These are phyloP conservation scores for Babesia divergens DNA, from an alignment of 169 alveolate genomes.

Conservation along the genomic window DNA sequence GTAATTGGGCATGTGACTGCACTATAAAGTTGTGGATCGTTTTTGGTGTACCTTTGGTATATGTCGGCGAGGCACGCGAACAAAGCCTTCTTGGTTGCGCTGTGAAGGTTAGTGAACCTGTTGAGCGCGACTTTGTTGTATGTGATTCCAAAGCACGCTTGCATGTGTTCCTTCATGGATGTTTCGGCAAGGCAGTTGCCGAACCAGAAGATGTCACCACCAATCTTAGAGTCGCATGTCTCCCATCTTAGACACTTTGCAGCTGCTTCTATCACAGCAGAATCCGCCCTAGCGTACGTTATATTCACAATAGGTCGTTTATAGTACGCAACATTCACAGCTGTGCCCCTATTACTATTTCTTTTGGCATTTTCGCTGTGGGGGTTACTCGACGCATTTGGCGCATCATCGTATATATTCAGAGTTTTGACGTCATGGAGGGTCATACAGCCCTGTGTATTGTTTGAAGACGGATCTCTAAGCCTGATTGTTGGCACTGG, in stretches of 20 bases:
- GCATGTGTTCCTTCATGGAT: constrained; percentile 2
- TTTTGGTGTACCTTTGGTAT: constrained; percentile 17
- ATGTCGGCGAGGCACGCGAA: constrained; percentile 43
- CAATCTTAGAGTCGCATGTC: background rate
- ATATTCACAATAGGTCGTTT: constrained; percentile 43
- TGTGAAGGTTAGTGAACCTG: constrained; percentile 40
- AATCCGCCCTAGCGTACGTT: constrained; percentile 34
- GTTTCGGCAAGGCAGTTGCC: constrained; percentile 11
- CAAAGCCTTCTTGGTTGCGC: constrained; percentile 34
- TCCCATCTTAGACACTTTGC: constrained; percentile 51
- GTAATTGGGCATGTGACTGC: constrained; percentile 28
- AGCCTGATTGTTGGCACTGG: background rate
- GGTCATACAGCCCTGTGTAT: background rate
- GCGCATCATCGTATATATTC: background rate
- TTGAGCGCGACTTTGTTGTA: constrained; percentile 33
- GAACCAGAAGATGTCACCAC: constrained; percentile 63
- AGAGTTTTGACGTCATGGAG: background rate
- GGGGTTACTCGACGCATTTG: background rate
- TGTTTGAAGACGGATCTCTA: background rate
- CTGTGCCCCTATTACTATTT: background rate
- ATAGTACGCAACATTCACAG: background rate
- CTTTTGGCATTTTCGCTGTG: background rate
- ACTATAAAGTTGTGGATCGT: constrained; percentile 8
- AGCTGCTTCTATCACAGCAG: constrained; percentile 23
- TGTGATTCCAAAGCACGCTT: constrained; percentile 12